Conservation (phyloP, 2,329 filamentous ascomycete species). For the Seiridium cupressi region DNA sequence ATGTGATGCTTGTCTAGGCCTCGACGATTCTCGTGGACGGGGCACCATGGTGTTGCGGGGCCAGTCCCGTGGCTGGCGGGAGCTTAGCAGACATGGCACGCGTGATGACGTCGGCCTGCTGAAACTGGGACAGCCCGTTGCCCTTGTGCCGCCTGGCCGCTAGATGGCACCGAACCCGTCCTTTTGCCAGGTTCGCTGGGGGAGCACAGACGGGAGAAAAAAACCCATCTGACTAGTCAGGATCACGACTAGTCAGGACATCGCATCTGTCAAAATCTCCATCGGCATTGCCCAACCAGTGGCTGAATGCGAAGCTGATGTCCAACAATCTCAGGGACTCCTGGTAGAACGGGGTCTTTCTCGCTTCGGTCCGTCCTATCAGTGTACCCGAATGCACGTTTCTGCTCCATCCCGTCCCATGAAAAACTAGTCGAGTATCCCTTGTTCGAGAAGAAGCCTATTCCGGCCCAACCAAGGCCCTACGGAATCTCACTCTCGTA, state of each 20-base stretch:
- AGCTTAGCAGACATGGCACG: not conserved
- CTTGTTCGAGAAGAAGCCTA: not conserved
- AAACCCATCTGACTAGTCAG: not conserved
- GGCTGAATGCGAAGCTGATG: not conserved
- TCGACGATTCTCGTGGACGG: not conserved
- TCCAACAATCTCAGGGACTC: constrained; percentile 7
- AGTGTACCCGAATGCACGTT: not conserved
- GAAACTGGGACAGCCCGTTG: too few species aligned
- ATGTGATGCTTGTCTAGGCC: not conserved
- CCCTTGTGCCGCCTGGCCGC: too few species aligned
- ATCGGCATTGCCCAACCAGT: not conserved
- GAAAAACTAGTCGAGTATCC: not conserved
- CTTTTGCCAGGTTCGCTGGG: too few species aligned
- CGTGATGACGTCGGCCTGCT: not conserved
- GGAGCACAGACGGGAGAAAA: too few species aligned
- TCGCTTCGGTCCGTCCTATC: constrained; percentile 8
- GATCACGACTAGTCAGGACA: not conserved
- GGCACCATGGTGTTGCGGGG: not conserved
- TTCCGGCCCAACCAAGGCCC: constrained; percentile 15
- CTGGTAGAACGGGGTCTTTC: not conserved
- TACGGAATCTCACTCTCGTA: not conserved
- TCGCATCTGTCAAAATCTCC: not conserved
- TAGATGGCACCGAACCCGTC: too few species aligned
- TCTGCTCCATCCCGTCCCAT: not conserved
- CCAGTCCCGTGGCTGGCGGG: not conserved